A percentile compares a stretch with the other conserved stretches of the same genome.
Conservation (phyloP, 495 filamentous ascomycete genomes). For the Gamarada debralockiae region DNA sequence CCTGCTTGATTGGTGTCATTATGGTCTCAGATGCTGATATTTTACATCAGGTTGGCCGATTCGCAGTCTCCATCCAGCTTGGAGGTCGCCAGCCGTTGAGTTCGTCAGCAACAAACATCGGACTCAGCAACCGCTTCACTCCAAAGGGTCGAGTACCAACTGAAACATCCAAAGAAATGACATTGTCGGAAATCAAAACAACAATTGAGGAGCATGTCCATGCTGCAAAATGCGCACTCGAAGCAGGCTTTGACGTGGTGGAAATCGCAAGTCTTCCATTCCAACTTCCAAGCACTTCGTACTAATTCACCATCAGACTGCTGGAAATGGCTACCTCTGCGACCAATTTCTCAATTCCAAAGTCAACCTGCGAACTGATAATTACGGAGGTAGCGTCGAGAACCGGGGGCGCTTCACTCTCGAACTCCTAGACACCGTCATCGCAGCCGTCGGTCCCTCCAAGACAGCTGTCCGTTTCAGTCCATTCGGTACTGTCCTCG, state of each 20-base stretch:
- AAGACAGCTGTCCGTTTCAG: slow-evolving; percentile 55
- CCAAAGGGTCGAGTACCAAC: slow-evolving; percentile 5
- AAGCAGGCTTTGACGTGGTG: slow-evolving; percentile 66
- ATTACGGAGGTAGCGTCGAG: slow-evolving; percentile 67
- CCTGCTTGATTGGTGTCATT: not conserved
- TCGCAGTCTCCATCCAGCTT: slow-evolving; percentile 9
- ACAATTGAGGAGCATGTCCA: slow-evolving; percentile 33
- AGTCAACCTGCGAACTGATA: slow-evolving; percentile 58
- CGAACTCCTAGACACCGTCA: slow-evolving; percentile 53
- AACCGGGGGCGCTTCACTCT: slow-evolving; percentile 60
- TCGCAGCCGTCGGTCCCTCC: slow-evolving; percentile 52
- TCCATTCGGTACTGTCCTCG: slow-evolving; percentile 48
- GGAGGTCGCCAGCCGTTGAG: slow-evolving; percentile 16
- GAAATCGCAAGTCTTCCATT: slow-evolving; percentile 41
- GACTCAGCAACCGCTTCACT: slow-evolving; percentile 5
- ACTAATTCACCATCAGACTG: slow-evolving; percentile 30
- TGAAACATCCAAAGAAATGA: slow-evolving; percentile 34
- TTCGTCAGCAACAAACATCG: slow-evolving; percentile 9
- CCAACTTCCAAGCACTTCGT: not conserved
- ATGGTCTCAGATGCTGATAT: not conserved
- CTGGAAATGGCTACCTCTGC: slow-evolving; percentile 65
- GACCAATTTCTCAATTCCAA: slow-evolving; percentile 67
- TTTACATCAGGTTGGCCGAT: slow-evolving; percentile 8
- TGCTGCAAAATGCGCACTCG: slow-evolving; percentile 54
- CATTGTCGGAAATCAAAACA: slow-evolving; percentile 38